Base-by-base conservation (phyloP, 2,329 filamentous ascomycete genomes). In the Capronia epimyces region DNA sequence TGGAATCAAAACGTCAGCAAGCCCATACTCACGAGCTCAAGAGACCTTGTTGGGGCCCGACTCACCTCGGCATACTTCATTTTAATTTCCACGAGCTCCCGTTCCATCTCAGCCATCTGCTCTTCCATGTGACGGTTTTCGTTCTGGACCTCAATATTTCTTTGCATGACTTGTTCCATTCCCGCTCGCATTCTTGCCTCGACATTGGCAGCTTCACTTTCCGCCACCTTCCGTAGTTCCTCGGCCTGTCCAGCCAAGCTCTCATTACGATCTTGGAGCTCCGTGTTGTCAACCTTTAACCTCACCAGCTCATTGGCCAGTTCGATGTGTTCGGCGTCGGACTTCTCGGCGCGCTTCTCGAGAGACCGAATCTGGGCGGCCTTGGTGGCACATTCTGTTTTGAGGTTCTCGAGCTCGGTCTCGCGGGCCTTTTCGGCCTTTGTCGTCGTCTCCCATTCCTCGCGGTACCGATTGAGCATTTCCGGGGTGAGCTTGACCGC, bases 51-150 rank as follows among this genome's bases (percentile, higher is more conserved):
- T 32, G 20, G 1, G 18, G 20, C 21, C 43, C 37, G 45, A 75
- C 84, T 75, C 77, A 95, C 91, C 83, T 96, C 89, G 48, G 93
- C 93, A 73, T 90, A 89, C 64, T 82, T 81, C 87, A 98, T 86
- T 78, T 98, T 98, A 1, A 89, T 93, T 66, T 85, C 82, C 57
- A 98, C 91, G 59, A 98, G 74, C 67, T 89, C 83, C 69, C 90
- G 87, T 74, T 97, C 93, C 75, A 97, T 87, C 61, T 96, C 89
- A 3, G 81, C 78, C 78, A 95, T 80, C 64, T 93, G 87, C 65
- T 95, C 91, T 69, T 96, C 90, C 60, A 98, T 73, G 51, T 78
- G 81, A 53, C 86, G 79, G 64, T 97, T 98, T 72, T 95, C 89
- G 62, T 95, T 89, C 64, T 97, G 90, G 6, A 97, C 90, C 63